Evolutionary conservation across 2,329 filamentous ascomycete species (phyloP).

Genomic region (Claviceps cyperi): DNA sequence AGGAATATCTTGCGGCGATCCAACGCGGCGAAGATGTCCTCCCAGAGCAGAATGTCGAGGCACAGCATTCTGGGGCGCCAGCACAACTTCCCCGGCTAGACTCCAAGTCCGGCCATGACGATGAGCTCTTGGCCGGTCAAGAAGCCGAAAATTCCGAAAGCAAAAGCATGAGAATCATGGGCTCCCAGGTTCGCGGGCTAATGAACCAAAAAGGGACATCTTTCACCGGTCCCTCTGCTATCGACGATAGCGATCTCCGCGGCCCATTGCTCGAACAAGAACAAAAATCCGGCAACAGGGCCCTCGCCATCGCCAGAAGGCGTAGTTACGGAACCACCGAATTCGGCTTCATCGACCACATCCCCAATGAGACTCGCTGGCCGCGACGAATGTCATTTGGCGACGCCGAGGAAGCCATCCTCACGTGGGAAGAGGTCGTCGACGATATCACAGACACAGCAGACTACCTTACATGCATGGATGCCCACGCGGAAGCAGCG

Average conservation of each 20-base stretch:
- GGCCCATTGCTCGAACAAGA: slow-evolving; percentile 36
- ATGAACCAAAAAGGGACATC: slow-evolving; percentile 26
- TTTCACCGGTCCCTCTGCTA: slow-evolving; percentile 44
- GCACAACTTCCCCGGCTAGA: slow-evolving; percentile 12
- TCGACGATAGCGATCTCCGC: slow-evolving; percentile 44
- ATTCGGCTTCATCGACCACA: slow-evolving; percentile 13
- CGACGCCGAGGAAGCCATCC: slow-evolving; percentile 58
- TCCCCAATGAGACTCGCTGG: slow-evolving; percentile 46
- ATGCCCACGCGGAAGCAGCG: slow-evolving; percentile 36
- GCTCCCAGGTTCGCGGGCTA: slow-evolving; percentile 29
- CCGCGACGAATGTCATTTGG: slow-evolving; percentile 63
- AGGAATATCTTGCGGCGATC: slow-evolving; percentile 36
- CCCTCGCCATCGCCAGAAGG: slow-evolving; percentile 45
- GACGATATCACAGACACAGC: slow-evolving; percentile 22
- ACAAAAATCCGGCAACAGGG: slow-evolving; percentile 26
- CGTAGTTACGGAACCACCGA: slow-evolving; percentile 36
- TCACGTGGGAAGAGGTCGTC: slow-evolving; percentile 47
- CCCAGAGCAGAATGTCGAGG: slow-evolving; percentile 12
- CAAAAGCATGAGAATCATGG: slow-evolving; percentile 15
- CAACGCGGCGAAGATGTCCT: slow-evolving; percentile 21
- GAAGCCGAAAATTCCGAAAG: slow-evolving; percentile 14
- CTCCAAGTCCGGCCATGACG: slow-evolving; percentile 13
- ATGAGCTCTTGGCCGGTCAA: slow-evolving; percentile 10
- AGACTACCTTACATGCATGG: slow-evolving; percentile 14
- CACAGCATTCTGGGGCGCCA: slow-evolving; percentile 14